Base-by-base conservation (phyloP, 768 basidiomycete genomes). In the Termitomyces sp. region DNA sequence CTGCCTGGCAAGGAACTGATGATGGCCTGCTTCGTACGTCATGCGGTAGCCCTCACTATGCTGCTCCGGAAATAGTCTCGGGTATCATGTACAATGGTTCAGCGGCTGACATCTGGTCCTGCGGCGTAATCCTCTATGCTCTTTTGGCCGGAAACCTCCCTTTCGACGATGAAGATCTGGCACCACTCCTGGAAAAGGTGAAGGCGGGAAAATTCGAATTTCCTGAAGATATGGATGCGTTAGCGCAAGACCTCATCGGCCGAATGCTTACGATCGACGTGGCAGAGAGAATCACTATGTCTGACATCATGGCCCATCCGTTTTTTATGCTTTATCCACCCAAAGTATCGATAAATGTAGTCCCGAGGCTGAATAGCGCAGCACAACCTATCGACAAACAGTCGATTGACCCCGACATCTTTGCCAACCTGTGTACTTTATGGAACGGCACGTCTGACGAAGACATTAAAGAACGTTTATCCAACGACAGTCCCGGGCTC, bases 21-120 rank as follows among this genome's bases (percentile, higher is more conserved):
- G 75, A 72, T 51, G 77, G 73, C 13, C 77, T 79, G 42, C 78
- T 97, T 51, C 81, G 81, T 65, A 97, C 94, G 0, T 88, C 90
- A 24, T 97, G 95, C 63, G 95, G 95, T 32, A 93, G 90, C 63
- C 94, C 94, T 56, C 95, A 97, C 70, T 97, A 98, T 59, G 94
- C 94, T 18, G 90, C 91, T 13, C 94, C 95, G 0, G 95, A 98
- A 73, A 86, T 98, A 57, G 83, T 96, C 61, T 80, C 82, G 69
- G 93, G 93, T 4, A 76, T 83, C 46, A 81, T 85, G 4, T 98
- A 98, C 70, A 82, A 93, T 65, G 95, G 94, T 8, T 81, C 86
- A 3, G 79, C 83, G n/a, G 86, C 93, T 20, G 95, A 98, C 72
- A 92, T 95, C 68, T 98, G 95, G 95, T 96, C 94, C 42, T 95